Base-by-base conservation (phyloP, 768 basidiomycete genomes). In the Auriscalpium orientale region DNA sequence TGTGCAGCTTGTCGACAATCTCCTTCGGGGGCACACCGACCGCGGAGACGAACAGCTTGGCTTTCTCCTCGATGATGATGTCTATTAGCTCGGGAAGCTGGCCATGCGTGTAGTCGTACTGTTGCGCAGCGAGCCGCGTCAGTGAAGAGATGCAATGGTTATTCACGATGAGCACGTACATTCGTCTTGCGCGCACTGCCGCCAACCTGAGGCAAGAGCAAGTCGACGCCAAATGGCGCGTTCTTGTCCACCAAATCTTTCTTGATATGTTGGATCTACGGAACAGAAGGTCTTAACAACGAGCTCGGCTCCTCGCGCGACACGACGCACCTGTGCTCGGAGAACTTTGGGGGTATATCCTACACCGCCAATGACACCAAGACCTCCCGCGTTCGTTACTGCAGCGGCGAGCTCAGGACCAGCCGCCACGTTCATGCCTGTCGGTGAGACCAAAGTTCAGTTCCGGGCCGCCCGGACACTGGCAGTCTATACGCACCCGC, bases 31-130 rank as follows among this genome's bases (percentile, higher is more conserved):
- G 94, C 5, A 95, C 83, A 61, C 92, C 92, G 46, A 94, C 80
- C 34, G 92, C 93, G 60, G 85, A 97, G 55, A 98, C 94, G 68
- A 98, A 98, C 11, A 98, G 82, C 28, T 80, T 72, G 0, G 91
- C 74, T 67, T 89, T 91, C 72, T 95, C 92, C 56, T 95, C 89
- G 66, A 95, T 91, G 67, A 98, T 94, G 36, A 95, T 88, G 60
- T 92, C 81, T 55, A 97, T 81, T 34, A 97, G 80, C 22, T 90
- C 88, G n/a, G 84, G 76, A 8, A 95, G 79, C 61, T 90, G 79
- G 15, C 94, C 94, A 57, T 89, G 86, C 48, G 92, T 94, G 72
- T 97, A 95, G 68, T 95, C 91, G 56, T 81, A 83, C 89, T 90
- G 35, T n/a, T n/a, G 20, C 46, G 50, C 43, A 43, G n/a, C 50